Base-by-base conservation (phyloP, 176 grass and related monocot species). In the Metroxylon sagu region DNA sequence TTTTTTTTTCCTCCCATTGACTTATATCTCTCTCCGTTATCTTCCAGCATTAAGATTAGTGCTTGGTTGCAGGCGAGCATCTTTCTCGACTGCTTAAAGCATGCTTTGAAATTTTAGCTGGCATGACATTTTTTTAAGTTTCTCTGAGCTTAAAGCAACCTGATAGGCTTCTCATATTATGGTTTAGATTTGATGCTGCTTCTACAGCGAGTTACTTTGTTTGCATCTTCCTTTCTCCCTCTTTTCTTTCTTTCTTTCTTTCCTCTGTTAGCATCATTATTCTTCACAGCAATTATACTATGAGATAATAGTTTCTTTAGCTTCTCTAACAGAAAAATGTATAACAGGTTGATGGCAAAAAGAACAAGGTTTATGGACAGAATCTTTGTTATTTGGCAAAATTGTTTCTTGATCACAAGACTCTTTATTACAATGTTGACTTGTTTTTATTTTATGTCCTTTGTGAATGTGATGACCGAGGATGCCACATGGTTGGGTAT, bases 401-500 rank as follows among this genome's bases (percentile, higher is more conserved):
- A 77, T 75, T 98, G 55, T 98, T 98, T 78, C 85, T 98, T 66
- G 94, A 98, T 50, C 94, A 98, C 49, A 98, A 98, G 70, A 93
- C 94, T 48, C 85, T 98, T 43, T 98, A 98, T 60, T 98, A 92
- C 0, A 88, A 93, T 17, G 94, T 98, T 39, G 88, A 98, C 79
- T 69, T 98, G 25, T 98, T 98, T 54, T 83, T 98, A 53, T 98
- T 98, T 63, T 98, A 98, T 78, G 71, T 98, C 55, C 88, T 93
- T 14, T 98, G 94, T 55, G 94, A 98, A 75, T 98, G 94, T 81
- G 94, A 98, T 71, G 94, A 98, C 61, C 84, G 94, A 57, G 94
- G 94, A 29, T 98, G 94, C 63, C 94, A 98, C 78, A 98, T 98
- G 84, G 94, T 98, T 53, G 94, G 94, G 50, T 98, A 98, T 98